These are phyloP conservation scores for Mucor plumbeus DNA, from an alignment of 371 early-diverging fungal genomes.

Conservation along the genomic window DNA sequence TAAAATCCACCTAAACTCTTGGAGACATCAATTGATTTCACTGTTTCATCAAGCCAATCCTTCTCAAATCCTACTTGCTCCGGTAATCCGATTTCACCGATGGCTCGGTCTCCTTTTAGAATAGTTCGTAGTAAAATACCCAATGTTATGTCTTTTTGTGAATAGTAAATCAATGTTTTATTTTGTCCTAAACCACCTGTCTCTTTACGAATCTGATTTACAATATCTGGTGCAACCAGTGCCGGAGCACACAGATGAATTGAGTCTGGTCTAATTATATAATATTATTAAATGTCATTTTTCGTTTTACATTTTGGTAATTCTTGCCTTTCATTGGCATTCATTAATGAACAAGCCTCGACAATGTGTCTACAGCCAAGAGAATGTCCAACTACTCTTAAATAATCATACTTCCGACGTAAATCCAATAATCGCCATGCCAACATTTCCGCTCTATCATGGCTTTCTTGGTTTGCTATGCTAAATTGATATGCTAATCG, in stretches of 20 bases:
- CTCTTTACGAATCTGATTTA: constrained; percentile 29
- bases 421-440: constrained; percentile 50
- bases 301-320: too few species aligned
- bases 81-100: constrained; percentile 53
- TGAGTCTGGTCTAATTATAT: constrained; percentile 42
- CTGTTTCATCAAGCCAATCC: constrained; percentile 36
- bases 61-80: constrained; percentile 14
- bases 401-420: constrained; percentile 42
- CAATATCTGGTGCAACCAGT: constrained; percentile 40
- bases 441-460: constrained; percentile 51
- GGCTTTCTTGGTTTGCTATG: constrained; percentile 41
- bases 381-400: constrained; percentile 54
- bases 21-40: constrained; percentile 42
- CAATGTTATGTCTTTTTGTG: constrained; percentile 48
- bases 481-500: constrained; percentile 50
- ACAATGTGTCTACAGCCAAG: constrained; percentile 56
- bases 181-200: constrained; percentile 38
- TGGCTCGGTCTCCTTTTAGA: constrained; percentile 42
- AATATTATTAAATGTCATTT: too few species aligned
- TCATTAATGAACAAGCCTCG: constrained; percentile 49
- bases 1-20: constrained; percentile 47
- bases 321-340: constrained; percentile 39
- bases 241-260: constrained; percentile 59
- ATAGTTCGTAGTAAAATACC: constrained; percentile 46
- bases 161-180: constrained; percentile 48